Evolutionary conservation across 208 protist species (phyloP).

Genomic region (Blechomonas ayalai): DNA sequence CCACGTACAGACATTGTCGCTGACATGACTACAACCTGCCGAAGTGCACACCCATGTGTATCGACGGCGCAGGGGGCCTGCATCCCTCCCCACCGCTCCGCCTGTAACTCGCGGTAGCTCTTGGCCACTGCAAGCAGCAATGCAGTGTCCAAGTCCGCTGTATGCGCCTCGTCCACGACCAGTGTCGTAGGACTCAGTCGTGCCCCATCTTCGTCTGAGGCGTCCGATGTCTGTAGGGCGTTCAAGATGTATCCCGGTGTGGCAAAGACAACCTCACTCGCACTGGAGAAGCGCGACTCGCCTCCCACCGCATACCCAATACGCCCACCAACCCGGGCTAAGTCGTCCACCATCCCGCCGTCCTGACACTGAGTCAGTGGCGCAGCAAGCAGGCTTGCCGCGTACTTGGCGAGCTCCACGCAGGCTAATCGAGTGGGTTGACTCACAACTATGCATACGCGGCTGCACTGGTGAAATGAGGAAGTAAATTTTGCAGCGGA

Average conservation of each 20-base stretch:
- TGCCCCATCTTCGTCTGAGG: too few relatives aligned
- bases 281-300: slow-evolving; percentile 24
- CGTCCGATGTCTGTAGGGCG: slow-evolving; percentile 30
- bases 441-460: slow-evolving; percentile 66
- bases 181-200: slow-evolving; percentile 62
- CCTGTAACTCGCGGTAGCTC: not conserved
- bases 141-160: slow-evolving; percentile 62
- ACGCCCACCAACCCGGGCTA: slow-evolving; percentile 26
- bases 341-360: not conserved
- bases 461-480: slow-evolving; percentile 34
- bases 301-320: slow-evolving; percentile 74
- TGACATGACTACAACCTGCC: slow-evolving; percentile 70
- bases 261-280: slow-evolving; percentile 71
- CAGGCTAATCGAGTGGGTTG: slow-evolving; percentile 79
- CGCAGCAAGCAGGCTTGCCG: slow-evolving; percentile 11
- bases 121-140: slow-evolving; percentile 54
- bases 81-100: not conserved
- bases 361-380: not conserved
- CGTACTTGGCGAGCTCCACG: slow-evolving; percentile 47
- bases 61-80: not conserved
- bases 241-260: slow-evolving; percentile 67
- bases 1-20: slow-evolving; percentile 43
- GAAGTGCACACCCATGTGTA: slow-evolving; percentile 4
- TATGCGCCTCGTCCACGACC: slow-evolving; percentile 76
- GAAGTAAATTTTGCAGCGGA: slow-evolving; percentile 35